Base-by-base conservation (phyloP, 129 eudicot species). In the Centella asiatica region DNA sequence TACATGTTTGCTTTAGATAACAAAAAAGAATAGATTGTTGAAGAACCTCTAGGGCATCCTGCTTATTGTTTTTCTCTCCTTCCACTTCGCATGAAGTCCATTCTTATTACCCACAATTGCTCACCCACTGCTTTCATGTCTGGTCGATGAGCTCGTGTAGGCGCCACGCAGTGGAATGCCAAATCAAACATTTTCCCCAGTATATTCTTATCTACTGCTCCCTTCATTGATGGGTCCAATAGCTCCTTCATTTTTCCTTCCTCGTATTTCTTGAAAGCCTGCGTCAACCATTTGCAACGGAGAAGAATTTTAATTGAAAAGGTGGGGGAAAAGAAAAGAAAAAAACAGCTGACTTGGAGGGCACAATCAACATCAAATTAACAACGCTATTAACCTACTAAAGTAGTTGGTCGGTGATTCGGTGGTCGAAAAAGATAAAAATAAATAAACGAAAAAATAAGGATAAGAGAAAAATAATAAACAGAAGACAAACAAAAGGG, bases 91-190 rank as follows among this genome's bases (percentile, higher is more conserved):
- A 81, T 60, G 66, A 81, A 83, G 45, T 83, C 88, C 87, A 70
- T 75, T 68, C 98, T 79, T 57, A 84, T 84, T 28, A 75, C 87
- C 98, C 98, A 90, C 24, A 90, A 61, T 67, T 68, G 85, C 78
- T 87, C 94, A 29, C 87, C 94, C 6, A 86, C 98, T 2, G 75
- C 13, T 72, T 87, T 87, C 98, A 90, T 90, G 62, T 90, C 90
- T 0, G 95, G 98, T 19, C 98, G 83, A 73, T 90, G 95, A 1
- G 71, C 77, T 62, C 89, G 78, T 19, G 83, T 78, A 50, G 98
- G 95, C 18, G 98, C 98, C 17, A 81, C 95, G 46, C 98, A 90
- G 28, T 77, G 85, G 47, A 90, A 74, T 9, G 95, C 98, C 77
- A 90, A 64, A 36, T 74, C 66, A 70, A 90, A 69, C 87, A 90